Evolutionary conservation across 805 yeast genomes (phyloP), one percentile per base, ranked within the genome.

Genomic region (Saturnispora diversa): DNA sequence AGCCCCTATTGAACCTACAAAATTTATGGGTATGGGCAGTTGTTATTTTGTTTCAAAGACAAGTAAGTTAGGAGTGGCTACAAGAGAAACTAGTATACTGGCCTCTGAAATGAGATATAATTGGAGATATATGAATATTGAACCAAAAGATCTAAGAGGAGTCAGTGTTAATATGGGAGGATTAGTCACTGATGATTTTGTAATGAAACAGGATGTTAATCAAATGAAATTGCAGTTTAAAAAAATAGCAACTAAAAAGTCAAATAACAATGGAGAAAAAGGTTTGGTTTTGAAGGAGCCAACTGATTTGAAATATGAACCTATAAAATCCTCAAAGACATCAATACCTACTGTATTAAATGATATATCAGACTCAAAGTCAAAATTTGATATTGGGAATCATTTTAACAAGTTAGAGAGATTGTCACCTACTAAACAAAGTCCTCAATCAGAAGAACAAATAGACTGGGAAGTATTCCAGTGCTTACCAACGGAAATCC

Each of bases 1-100:
- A 42, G 94, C 94, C 0, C 88, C 94, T 0, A 56, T 80, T 2
- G 75, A 75, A 15, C 84, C 97, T 0, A 71, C 82, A 1, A 92
- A 90, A 53, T 80, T 65, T 57, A 47, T 92, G 52, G 98, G 98
- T 0, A 75, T 82, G 76, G 97, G 98, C 0, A 56, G 56, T 11
- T 85, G 95, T 58, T 85, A 79, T 37, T 64, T 79, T 25, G 60
- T 70, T 10, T 74, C 78, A 31, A 77, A 76, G 48, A 65, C 80
- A 9, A 63, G 80, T 2, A 65, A 65, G 25, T 53, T 90, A 11
- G 86, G 87, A 0, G 55, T 73, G 1, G 68, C 80, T 3, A 75
- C 87, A 2, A 66, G 73, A 50, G 80, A 75, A 40, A 48, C 66
- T 50, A 84, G 85, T 1, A 52, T 74, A n/a, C 56, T 85, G 7